Evolutionary conservation across 1,139 yeast genomes (phyloP), one percentile per base, ranked within the genome.

Genomic region (Meyerozyma carpophila): DNA sequence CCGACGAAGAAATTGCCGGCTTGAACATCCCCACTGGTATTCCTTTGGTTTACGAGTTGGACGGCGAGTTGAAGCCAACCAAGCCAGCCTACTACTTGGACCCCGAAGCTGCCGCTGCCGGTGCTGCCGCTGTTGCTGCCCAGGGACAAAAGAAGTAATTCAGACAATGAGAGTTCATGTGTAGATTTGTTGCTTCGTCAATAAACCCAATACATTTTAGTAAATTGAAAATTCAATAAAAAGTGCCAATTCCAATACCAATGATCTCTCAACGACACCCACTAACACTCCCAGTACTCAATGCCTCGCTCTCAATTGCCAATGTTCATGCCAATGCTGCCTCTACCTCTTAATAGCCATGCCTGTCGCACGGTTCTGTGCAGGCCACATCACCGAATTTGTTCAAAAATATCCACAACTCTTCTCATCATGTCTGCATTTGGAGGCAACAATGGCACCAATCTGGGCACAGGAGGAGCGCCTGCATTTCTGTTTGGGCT

Each of bases 41-140:
- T 57, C 98, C 98, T 66, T 83, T 93, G 74, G 97, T 93, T 51
- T 93, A 88, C 75, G 98, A 91, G 76, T 84, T 93, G 65, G 97
- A 91, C 68, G 85, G 79, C 49, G 65, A 78, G 62, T 84, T 91
- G 74, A 81, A 82, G 73, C 97, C 97, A 73, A 77, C 84, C 65
- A 90, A 90, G 82, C 88, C 91, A 55, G 84, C 95, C 58, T 88
- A 90, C 80, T 91, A 91, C 83, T 84, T 91, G 75, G 98, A 91
- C 75, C 98, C 98, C 61, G 97, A 89, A 77, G 98, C 97, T 63
- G 98, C 98, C 65, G 96, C 90, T 54, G 97, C 97, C 48, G 98
- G 98, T 79, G 98, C 98, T 55, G 97, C 97, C 62, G 97, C 97
- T 49, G 98, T 91, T 58, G 98, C 98, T 60, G 89, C 89, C 63